Percentiles rank a stretch among this genome's conserved stretches.
These are phyloP conservation scores for Mycosphaerelloides madeirae DNA, from an alignment of 2,329 filamentous ascomycete species.

Conservation along the genomic window DNA sequence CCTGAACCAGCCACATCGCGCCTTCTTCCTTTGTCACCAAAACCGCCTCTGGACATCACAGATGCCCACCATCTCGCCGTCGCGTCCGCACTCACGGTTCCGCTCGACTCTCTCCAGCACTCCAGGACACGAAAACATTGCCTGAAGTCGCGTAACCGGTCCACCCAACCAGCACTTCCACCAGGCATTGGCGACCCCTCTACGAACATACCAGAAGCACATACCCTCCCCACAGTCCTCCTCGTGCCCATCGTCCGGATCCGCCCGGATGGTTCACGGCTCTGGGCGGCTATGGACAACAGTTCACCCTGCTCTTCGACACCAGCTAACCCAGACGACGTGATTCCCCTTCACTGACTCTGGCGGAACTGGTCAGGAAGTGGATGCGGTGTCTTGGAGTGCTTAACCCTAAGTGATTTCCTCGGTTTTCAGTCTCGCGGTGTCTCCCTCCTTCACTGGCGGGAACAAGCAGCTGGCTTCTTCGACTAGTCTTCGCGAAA, in stretches of 20 bases:
- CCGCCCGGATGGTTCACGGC: constrained; percentile 48
- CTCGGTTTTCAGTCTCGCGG: constrained; percentile 56
- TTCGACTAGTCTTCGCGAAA: constrained; percentile 55
- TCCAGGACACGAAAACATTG: constrained; percentile 3
- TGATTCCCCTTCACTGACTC: constrained; percentile 44
- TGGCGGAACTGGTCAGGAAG: constrained; percentile 26
- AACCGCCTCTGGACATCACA: constrained; percentile 9
- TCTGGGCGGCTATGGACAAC: constrained; percentile 14
- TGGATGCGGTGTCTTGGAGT: constrained; percentile 50
- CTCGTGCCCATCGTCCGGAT: constrained; percentile 64
- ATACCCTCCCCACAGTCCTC: constrained; percentile 75
- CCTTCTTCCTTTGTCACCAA: too few relatives aligned
- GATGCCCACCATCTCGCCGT: constrained; percentile 4
- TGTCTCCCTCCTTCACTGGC: constrained; percentile 27
- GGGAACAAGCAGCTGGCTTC: constrained; percentile 63
- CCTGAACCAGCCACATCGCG: too few relatives aligned
- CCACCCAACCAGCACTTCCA: constrained; percentile 10
- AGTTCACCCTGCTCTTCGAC: constrained; percentile 30
- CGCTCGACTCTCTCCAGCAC: constrained; percentile 3
- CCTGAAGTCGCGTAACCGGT: constrained; percentile 19
- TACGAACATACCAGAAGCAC: constrained; percentile 52
- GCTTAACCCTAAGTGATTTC: constrained; percentile 89
- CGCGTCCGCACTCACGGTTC: constrained; percentile 4
- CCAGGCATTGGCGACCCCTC: constrained; percentile 26
- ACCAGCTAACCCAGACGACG: constrained; percentile 8